These are phyloP conservation scores for Camelina sativa DNA, from an alignment of 345 rosid genomes.

Conservation along the genomic window DNA sequence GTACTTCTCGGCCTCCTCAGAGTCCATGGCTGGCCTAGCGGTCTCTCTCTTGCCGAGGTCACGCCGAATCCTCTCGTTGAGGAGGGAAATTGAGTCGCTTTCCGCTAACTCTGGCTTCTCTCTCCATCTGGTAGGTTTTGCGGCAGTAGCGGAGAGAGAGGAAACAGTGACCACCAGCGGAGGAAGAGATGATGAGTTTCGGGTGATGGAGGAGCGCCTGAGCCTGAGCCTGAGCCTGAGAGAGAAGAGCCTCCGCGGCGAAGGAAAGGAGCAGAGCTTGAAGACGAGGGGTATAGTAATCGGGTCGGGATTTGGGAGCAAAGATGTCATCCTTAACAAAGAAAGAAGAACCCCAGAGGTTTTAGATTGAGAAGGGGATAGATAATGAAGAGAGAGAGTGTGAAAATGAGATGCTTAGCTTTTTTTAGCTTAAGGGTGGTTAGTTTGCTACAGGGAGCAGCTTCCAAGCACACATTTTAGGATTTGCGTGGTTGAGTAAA, in stretches of 20 bases:
- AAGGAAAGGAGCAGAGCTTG: slow-evolving; percentile 46
- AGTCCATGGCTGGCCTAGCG: slow-evolving; percentile 62
- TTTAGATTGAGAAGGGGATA: slow-evolving; percentile 33
- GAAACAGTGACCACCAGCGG: slow-evolving; percentile 51
- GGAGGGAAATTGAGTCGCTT: slow-evolving; percentile 65
- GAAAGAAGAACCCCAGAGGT: slow-evolving; percentile 17
- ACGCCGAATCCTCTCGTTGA: slow-evolving; percentile 80
- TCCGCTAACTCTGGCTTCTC: slow-evolving; percentile 53
- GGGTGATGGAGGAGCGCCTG: slow-evolving; percentile 36
- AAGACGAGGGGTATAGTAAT: slow-evolving; percentile 46
- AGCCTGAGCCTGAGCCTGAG: slow-evolving; percentile 36
- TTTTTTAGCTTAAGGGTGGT: neutral
- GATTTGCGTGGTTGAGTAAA: slow-evolving; percentile 6
- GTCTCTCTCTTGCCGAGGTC: slow-evolving; percentile 65
- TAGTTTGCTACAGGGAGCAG: no score
- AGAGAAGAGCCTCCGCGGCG: slow-evolving; percentile 44
- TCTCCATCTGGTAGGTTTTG: slow-evolving; percentile 45
- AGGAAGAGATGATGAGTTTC: slow-evolving; percentile 40
- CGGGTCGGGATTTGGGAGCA: slow-evolving; percentile 48
- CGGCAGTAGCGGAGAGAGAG: slow-evolving; percentile 50
- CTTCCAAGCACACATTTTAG: neutral
- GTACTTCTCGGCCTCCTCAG: slow-evolving; percentile 86
- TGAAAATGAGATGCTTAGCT: neutral
- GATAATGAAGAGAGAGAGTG: slow-evolving; percentile 26
- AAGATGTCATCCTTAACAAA: slow-evolving; percentile 52